Percentiles rank a stretch among this genome's conserved stretches.
These are phyloP conservation scores for Kingdonia uniflora DNA, from an alignment of 164 flowering plant species.

Conservation along the genomic window DNA sequence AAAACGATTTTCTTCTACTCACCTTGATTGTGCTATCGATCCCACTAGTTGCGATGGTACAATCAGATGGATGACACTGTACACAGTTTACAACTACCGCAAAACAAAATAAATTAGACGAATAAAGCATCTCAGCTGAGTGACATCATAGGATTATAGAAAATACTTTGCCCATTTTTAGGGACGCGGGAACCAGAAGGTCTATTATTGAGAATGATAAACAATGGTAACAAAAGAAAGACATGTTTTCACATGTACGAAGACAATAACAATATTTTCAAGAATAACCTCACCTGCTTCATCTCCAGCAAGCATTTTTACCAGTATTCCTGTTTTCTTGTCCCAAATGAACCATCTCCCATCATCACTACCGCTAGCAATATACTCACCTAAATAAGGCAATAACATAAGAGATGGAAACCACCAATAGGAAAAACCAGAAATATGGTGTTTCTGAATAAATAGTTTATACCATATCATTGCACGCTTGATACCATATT, in stretches of 20 bases:
- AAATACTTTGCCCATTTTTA: no score
- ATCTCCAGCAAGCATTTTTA: slow-evolving; percentile 95
- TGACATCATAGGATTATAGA: no score
- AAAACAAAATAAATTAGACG: slow-evolving; percentile 12
- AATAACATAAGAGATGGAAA: no score
- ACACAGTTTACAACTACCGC: slow-evolving; percentile 94
- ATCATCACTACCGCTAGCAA: slow-evolving; percentile 99
- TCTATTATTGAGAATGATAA: neutral
- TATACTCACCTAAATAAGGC: slow-evolving; percentile 52
- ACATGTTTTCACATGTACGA: neutral
- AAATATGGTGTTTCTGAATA: no score
- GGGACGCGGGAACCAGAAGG: no score
- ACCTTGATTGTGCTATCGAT: slow-evolving; percentile 92
- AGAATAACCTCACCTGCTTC: slow-evolving; percentile 74
- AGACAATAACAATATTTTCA: no score
- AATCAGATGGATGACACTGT: slow-evolving; percentile 90
- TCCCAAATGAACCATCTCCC: slow-evolving; percentile 99
- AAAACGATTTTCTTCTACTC: slow-evolving; percentile 6
- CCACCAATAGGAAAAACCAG: no score
- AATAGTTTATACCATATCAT: no score
- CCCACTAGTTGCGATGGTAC: slow-evolving; percentile 89
- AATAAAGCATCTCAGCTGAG: slow-evolving; percentile 4
- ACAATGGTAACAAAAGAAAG: neutral
- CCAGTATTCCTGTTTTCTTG: slow-evolving; percentile 75
- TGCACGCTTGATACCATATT: no score